These are phyloP conservation scores for Citrullus colocynthis DNA, from an alignment of 306 rosid genomes.

Conservation along the genomic window DNA sequence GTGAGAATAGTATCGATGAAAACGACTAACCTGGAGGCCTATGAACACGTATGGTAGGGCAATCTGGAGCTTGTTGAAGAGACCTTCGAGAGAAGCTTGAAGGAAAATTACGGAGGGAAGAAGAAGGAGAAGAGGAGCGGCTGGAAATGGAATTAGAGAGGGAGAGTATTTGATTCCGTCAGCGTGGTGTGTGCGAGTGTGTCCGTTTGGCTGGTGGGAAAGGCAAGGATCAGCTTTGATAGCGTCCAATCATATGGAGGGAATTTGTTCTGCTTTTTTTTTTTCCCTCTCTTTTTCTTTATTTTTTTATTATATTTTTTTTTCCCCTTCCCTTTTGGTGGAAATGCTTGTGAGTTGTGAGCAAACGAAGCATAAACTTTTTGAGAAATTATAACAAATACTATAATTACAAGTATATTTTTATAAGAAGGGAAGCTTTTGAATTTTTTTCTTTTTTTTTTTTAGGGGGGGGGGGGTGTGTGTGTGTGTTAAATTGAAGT, in stretches of 20 bases:
- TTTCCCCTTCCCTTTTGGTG: neutral
- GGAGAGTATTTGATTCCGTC: conserved; percentile 9
- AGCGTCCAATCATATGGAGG: conserved; percentile 66
- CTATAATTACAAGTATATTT: neutral
- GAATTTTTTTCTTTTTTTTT: too few relatives aligned
- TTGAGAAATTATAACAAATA: neutral
- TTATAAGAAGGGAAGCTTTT: too few relatives aligned
- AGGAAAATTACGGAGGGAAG: neutral
- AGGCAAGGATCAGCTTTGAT: conserved; percentile 1
- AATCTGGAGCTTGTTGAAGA: neutral
- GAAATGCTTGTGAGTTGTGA: neutral
- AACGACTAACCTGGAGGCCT: neutral
- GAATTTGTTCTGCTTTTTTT: conserved; percentile 39
- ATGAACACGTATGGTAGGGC: neutral
- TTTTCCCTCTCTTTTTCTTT: neutral
- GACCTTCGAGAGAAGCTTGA: neutral
- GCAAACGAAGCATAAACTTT: neutral
- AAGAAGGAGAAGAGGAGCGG: neutral
- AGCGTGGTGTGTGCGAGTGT: neutral
- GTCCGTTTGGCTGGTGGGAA: conserved; percentile 29
- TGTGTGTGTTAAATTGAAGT: too few relatives aligned
- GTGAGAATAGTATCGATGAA: too few relatives aligned
- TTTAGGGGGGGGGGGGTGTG: too few relatives aligned
- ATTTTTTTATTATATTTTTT: neutral
- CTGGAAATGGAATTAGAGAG: neutral